phyloP scores from a whole-genome alignment of 1,139 yeast species.

The Taphrina communis region DNA sequence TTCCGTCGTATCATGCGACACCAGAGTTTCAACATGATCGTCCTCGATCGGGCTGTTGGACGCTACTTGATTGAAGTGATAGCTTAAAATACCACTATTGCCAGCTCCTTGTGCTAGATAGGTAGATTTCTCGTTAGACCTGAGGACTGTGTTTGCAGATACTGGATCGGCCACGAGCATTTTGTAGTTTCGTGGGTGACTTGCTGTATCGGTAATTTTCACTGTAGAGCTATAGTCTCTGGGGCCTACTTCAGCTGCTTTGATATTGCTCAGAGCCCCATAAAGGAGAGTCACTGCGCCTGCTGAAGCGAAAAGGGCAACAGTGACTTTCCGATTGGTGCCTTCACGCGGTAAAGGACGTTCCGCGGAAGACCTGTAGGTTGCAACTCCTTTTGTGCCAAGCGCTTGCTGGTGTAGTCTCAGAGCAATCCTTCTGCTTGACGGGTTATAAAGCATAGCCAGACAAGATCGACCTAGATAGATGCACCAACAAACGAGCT shows the following conservation, averaged over 20 bases:
- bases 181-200: conserved; percentile 36
- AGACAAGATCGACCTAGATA: background rate
- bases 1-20: conserved; percentile 55
- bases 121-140: conserved; percentile 15
- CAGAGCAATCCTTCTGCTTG: background rate
- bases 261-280: conserved; percentile 8
- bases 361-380: conserved; percentile 5
- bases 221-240: conserved; percentile 15
- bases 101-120: conserved; percentile 6
- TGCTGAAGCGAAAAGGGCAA: conserved; percentile 5
- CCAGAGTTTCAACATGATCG: conserved; percentile 85
- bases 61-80: conserved; percentile 87
- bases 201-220: conserved; percentile 27
- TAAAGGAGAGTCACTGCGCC: background rate
- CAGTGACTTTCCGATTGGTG: background rate
- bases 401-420: background rate
- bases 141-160: conserved; percentile 20
- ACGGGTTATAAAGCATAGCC: background rate
- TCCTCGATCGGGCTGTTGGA: conserved; percentile 95
- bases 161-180: conserved; percentile 27
- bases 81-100: conserved; percentile 74
- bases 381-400: background rate
- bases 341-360: background rate
- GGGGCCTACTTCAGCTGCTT: conserved; percentile 3
- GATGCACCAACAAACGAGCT: no score